These are phyloP conservation scores for Phlebiopsis flavidoalba DNA, from an alignment of 768 basidiomycete genomes.

Conservation along the genomic window DNA sequence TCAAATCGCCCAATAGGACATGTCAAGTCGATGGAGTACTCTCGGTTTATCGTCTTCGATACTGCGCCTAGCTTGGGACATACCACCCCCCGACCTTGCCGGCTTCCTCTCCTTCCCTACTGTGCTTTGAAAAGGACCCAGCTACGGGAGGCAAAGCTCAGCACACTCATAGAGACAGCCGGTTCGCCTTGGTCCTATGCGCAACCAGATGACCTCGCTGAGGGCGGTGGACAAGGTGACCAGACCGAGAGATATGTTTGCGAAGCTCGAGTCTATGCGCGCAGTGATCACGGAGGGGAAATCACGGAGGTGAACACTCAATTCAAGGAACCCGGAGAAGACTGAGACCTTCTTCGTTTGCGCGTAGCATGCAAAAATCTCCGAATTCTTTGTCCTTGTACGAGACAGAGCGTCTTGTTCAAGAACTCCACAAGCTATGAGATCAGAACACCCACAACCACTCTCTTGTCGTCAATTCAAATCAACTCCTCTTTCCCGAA, in stretches of 20 bases:
- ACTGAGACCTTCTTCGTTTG: conserved; percentile 99
- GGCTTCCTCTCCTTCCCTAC: conserved; percentile 99
- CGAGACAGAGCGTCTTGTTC: conserved; percentile 96
- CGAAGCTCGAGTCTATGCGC: conserved; percentile 95
- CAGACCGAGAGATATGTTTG: conserved; percentile 98
- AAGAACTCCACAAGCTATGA: conserved; percentile 92
- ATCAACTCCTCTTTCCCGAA: conserved; percentile 93
- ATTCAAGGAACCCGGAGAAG: conserved; percentile 99
- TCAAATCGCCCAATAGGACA: conserved; percentile 50
- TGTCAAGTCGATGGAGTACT: conserved; percentile 99
- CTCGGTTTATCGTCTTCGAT: conserved; percentile 99
- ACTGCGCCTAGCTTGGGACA: conserved; percentile 99
- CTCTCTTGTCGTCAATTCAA: conserved; percentile 99
- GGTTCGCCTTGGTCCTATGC: conserved; percentile 97
- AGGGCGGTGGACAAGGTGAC: conserved; percentile 78
- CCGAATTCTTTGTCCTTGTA: conserved; percentile 97
- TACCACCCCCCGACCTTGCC: no score
- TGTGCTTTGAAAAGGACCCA: conserved; percentile 95
- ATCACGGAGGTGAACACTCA: conserved; percentile 94
- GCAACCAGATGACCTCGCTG: conserved; percentile 94
- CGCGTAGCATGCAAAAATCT: conserved; percentile 97
- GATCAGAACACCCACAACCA: conserved; percentile 98
- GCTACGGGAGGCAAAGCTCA: conserved; percentile 94
- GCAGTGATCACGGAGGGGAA: conserved; percentile 74
- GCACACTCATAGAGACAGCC: conserved; percentile 85